These are phyloP conservation scores for Davidsoniella eucalypti DNA, from an alignment of 2,329 filamentous ascomycete genomes.

Conservation along the genomic window DNA sequence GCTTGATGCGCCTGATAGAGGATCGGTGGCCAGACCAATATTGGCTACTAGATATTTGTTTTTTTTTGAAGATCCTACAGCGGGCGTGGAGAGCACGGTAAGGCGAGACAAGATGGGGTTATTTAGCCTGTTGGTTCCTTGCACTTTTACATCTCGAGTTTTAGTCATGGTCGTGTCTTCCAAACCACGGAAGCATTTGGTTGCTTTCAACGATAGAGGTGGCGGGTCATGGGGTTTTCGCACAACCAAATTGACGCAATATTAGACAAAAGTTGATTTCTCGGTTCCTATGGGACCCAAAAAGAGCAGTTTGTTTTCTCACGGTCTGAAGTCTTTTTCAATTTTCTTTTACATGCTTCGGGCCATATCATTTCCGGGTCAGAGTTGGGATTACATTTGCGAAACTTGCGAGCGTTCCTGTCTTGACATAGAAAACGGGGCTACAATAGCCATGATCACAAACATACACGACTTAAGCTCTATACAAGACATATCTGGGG, in stretches of 20 bases:
- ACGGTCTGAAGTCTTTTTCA: slow-evolving; percentile 9
- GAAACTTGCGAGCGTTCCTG: neutral
- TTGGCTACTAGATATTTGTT: slow-evolving; percentile 9
- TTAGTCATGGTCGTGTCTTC: slow-evolving; percentile 18
- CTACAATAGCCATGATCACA: too few species aligned
- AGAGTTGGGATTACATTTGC: too few species aligned
- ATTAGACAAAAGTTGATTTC: slow-evolving; percentile 54
- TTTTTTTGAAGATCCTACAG: slow-evolving; percentile 12
- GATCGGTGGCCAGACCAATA: slow-evolving; percentile 7
- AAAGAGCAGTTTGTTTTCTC: slow-evolving; percentile 10
- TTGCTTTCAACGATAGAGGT: slow-evolving; percentile 22
- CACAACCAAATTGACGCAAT: slow-evolving; percentile 15
- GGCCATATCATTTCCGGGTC: too few species aligned
- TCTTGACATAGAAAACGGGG: too few species aligned
- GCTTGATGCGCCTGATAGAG: slow-evolving; percentile 14
- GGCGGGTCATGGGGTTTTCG: slow-evolving; percentile 22
- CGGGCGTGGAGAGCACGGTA: slow-evolving; percentile 13
- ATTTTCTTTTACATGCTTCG: slow-evolving; percentile 4
- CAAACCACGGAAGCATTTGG: slow-evolving; percentile 21
- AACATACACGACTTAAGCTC: too few species aligned
- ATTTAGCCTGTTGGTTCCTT: slow-evolving; percentile 5
- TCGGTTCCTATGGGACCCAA: slow-evolving; percentile 27
- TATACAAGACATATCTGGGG: too few species aligned
- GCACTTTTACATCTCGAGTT: slow-evolving; percentile 12
- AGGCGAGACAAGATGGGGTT: slow-evolving; percentile 8